Evolutionary conservation across 1,284 basidiomycete species (phyloP).

Genomic region (Puccinia brachypodii): DNA sequence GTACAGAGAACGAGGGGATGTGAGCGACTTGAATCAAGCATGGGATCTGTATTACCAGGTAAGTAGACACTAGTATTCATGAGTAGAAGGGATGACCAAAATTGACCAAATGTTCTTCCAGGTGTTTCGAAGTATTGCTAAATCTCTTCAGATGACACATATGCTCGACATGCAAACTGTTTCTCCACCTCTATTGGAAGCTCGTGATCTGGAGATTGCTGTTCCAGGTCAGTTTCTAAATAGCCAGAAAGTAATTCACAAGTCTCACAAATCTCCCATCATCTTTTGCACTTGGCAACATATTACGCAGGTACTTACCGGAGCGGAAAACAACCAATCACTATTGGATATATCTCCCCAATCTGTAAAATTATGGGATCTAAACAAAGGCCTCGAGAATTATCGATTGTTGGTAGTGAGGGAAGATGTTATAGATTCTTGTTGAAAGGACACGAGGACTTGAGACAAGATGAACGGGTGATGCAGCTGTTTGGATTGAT

Average conservation of each 20-base stretch:
- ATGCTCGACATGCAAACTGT: slow-evolving; percentile 96
- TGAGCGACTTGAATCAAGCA: slow-evolving; percentile 90
- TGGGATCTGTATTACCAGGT: slow-evolving; percentile 97
- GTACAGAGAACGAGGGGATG: slow-evolving; percentile 83
- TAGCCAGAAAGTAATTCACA: neutral
- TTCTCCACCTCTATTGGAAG: slow-evolving; percentile 85
- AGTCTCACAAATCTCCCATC: neutral
- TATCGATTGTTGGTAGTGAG: slow-evolving; percentile 86
- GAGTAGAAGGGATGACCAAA: neutral
- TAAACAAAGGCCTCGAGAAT: slow-evolving; percentile 93
- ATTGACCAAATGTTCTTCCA: slow-evolving; percentile 58
- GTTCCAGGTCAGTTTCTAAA: slow-evolving; percentile 71
- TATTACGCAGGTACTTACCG: slow-evolving; percentile 77
- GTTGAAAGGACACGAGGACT: slow-evolving; percentile 97
- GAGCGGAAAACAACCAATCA: slow-evolving; percentile 80
- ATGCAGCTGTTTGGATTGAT: slow-evolving; percentile 99
- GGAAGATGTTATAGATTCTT: slow-evolving; percentile 89
- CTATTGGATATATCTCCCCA: slow-evolving; percentile 77
- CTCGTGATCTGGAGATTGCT: slow-evolving; percentile 85
- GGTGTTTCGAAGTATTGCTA: slow-evolving; percentile 96
- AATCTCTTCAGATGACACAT: slow-evolving; percentile 84
- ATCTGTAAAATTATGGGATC: slow-evolving; percentile 91
- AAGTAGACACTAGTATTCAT: slow-evolving; percentile 35
- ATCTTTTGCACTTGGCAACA: slow-evolving; percentile 17
- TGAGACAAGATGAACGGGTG: slow-evolving; percentile 97